These are phyloP conservation scores for Nidularia sp. DNA, from an alignment of 768 basidiomycete species.

Conservation along the genomic window DNA sequence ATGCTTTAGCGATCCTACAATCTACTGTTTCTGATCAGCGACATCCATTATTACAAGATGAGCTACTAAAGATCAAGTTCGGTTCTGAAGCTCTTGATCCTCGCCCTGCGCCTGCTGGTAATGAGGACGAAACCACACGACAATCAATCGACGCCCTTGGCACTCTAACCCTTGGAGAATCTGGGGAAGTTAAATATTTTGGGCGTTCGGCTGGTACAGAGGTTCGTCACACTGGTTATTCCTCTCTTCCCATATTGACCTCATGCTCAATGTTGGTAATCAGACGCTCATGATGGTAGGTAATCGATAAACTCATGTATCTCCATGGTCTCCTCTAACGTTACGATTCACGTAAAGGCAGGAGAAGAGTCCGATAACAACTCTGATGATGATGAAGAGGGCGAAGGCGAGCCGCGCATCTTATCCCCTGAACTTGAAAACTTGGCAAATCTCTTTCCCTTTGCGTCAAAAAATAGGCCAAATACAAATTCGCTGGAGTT, in stretches of 20 bases:
- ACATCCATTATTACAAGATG: conserved; percentile 56
- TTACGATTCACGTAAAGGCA: conserved; percentile 11
- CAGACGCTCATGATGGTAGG: conserved; percentile 40
- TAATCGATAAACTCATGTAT: no score
- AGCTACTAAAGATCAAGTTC: conserved; percentile 52
- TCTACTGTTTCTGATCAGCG: conserved; percentile 49
- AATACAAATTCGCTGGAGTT: conserved; percentile 22
- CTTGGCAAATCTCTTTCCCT: conserved; percentile 37
- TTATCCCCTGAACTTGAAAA: conserved; percentile 26
- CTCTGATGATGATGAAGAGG: conserved; percentile 19
- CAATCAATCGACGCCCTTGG: conserved; percentile 55
- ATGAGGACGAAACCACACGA: conserved; percentile 28
- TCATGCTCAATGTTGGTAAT: not conserved
- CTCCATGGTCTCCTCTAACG: no score
- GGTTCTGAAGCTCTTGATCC: conserved; percentile 44
- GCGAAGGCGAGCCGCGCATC: conserved; percentile 2
- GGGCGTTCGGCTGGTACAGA: conserved; percentile 65
- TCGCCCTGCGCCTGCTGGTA: conserved; percentile 13
- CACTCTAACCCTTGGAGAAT: conserved; percentile 55
- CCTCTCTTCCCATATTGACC: not conserved
- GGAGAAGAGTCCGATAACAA: conserved; percentile 24
- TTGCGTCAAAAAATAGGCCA: conserved; percentile 25
- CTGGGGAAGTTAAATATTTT: conserved; percentile 61
- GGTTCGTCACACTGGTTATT: conserved; percentile 19
- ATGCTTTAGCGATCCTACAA: conserved; percentile 61